Percentiles rank a stretch among this genome's conserved stretches.
These are phyloP conservation scores for Phytomonas sp. DNA, from an alignment of 208 protist genomes.

Conservation along the genomic window DNA sequence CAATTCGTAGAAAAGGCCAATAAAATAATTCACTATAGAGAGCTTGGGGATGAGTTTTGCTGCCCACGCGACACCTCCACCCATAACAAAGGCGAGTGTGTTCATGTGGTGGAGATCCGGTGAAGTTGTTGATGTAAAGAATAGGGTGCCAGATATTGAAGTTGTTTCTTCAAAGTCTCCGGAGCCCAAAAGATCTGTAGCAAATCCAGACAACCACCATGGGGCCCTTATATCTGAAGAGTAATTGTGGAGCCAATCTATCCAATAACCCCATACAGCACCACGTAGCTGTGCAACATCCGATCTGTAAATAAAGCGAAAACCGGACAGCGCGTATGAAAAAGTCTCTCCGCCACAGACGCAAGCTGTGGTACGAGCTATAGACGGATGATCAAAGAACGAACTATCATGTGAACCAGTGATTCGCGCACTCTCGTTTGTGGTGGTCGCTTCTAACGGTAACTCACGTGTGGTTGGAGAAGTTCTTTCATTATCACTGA, in stretches of 20 bases:
- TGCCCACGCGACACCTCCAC: not conserved
- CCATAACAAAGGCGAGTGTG: not conserved
- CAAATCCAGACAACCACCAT: not conserved
- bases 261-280: slow-evolving; percentile 19
- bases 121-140: not conserved
- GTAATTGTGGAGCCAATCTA: slow-evolving; percentile 16
- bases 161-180: not conserved
- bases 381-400: not conserved
- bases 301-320: slow-evolving; percentile 29
- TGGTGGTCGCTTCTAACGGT: not conserved
- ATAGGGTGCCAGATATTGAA: not conserved
- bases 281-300: slow-evolving; percentile 24
- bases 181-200: not conserved
- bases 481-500: not conserved
- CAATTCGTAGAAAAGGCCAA: not conserved
- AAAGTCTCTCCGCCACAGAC: slow-evolving; percentile 35
- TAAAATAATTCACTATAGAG: not conserved
- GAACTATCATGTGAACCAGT: not conserved
- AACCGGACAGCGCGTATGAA: slow-evolving; percentile 41
- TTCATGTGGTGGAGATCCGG: not conserved
- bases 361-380: slow-evolving; percentile 7
- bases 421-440: not conserved
- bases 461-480: not conserved
- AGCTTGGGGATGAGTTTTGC: not conserved
- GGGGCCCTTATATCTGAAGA: not conserved